Base-by-base conservation (phyloP, 2,329 filamentous ascomycete species). In the Tricladium varicosporioides region DNA sequence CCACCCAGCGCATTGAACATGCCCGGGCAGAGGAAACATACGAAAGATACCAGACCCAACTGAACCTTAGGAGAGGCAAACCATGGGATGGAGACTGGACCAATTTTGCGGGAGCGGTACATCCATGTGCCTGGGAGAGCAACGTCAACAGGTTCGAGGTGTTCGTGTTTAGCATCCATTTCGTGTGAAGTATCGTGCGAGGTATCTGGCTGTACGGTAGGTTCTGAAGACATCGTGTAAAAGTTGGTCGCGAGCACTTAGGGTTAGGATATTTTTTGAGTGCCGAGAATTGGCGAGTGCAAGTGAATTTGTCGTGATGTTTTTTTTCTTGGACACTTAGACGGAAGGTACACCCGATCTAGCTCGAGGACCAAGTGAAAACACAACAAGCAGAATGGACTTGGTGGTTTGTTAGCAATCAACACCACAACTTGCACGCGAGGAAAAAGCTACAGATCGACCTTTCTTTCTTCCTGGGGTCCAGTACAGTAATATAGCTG, bases 1-100 rank as follows among this genome's bases (percentile, higher is more conserved):
- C 86, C 86, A 59, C 75, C 76, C 57, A 89, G 74, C 16, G 86
- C 84, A 67, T 89, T 89, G 76, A 83, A 89, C 84, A 89, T 88
- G 65, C 86, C 86, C 0, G 86, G 86, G 69, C 86, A 89, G 60
- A 89, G 70, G 76, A 89, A 88, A 70, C 85, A 88, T 50, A 88
- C 85, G 59, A 88, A 77, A 18, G 85, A 79, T 54, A 92, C 87
- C 78, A 92, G 81, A 60, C 88, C 66, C 36, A 92, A 79, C 74
- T 92, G 89, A 48, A 85, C 73, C 67, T 85, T 82, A 11, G 89
- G 89, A 56, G 88, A 90, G 18, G 89, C 89, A 71, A 88, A 92
- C 80, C 85, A 90, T 3, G 79, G 78, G 7, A 87, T 59, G 62
- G 80, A 78, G 57, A 74, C 73, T 50, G 76, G 74, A 15, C 80